Evolutionary conservation across 805 yeast species (phyloP), one percentile per base, ranked within the genome.

Genomic region (Debaryomyces castellii): DNA sequence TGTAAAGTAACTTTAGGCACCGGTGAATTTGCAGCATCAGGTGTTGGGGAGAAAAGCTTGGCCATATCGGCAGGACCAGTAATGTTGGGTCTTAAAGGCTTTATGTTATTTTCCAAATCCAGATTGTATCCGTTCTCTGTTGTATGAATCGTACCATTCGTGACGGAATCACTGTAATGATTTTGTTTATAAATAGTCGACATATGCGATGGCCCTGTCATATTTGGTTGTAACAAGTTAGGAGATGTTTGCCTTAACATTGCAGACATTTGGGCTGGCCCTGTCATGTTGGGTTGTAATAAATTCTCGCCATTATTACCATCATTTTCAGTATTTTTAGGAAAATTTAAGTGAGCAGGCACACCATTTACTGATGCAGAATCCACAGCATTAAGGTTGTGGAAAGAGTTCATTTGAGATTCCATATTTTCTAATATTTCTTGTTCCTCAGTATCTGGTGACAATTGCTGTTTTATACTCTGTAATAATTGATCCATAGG

Each of bases 401-500:
- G 84, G 65, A 89, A 89, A 40, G 61, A 66, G 50, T 82, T 82
- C 45, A 85, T 78, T 11, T 86, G 85, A 10, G 86, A 85, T 53
- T 82, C 86, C 83, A 86, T 85, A 51, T 84, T 91, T 49, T 79
- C 80, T 25, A 86, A 69, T 38, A 82, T 86, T 53, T 84, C 86
- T 51, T 80, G 83, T 49, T 87, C 95, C 50, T 84, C 85, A 37
- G 78, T 82, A 18, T 77, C 79, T 21, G 44, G 55, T 40, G 52
- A 58, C 1, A 50, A 45, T 25, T 49, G 53, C 27, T 42, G 55
- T 20, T 48, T 49, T 53, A 82, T 62, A 44, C 71, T 73, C 44
- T 69, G 68, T 37, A 87, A 55, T 23, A 87, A 62, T 58, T 87
- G 89, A 55, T 84, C 88, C 95, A 87, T 87, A 5, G 94, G 91